phyloP scores from a whole-genome alignment of 2,329 filamentous ascomycete species.

The Colletotrichum abscissum region DNA sequence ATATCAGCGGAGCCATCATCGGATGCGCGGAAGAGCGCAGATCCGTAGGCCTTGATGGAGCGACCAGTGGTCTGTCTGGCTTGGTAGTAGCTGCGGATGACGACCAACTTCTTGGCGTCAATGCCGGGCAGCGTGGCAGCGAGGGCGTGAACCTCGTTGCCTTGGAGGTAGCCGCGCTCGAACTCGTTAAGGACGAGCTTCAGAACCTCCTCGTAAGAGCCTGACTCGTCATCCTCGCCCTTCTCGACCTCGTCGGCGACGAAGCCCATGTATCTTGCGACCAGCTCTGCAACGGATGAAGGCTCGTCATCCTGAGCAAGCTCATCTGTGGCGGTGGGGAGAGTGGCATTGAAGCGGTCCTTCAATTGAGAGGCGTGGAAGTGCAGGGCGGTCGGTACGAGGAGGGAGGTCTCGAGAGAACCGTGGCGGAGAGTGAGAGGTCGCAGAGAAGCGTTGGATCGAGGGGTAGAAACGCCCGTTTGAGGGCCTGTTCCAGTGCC shows the following conservation, averaged over 20 bases:
- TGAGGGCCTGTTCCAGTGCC: slow-evolving; percentile 85
- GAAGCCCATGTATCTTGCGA: slow-evolving; percentile 93
- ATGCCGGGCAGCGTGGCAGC: slow-evolving; percentile 90
- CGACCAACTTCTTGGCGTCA: slow-evolving; percentile 88
- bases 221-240: slow-evolving; percentile 88
- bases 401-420: slow-evolving; percentile 94
- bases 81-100: slow-evolving; percentile 91
- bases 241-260: slow-evolving; percentile 90
- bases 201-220: slow-evolving; percentile 91
- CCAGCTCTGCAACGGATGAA: slow-evolving; percentile 92
- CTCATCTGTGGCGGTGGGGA: slow-evolving; percentile 95
- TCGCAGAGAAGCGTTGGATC: slow-evolving; percentile 91
- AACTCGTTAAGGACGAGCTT: slow-evolving; percentile 96
- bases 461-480: slow-evolving; percentile 96
- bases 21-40: slow-evolving; percentile 89
- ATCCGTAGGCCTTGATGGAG: slow-evolving; percentile 91
- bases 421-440: slow-evolving; percentile 93
- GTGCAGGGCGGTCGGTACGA: slow-evolving; percentile 94
- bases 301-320: slow-evolving; percentile 98
- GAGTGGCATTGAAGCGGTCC: slow-evolving; percentile 85
- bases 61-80: slow-evolving; percentile 86
- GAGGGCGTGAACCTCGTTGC: slow-evolving; percentile 95
- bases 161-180: slow-evolving; percentile 91
- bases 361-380: slow-evolving; percentile 96
- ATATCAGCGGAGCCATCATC: slow-evolving; percentile 85